Percentiles rank a stretch among this genome's conserved stretches.
phyloP scores from a whole-genome alignment of 2,329 filamentous ascomycete genomes.

The Xylariaceae sp. region DNA sequence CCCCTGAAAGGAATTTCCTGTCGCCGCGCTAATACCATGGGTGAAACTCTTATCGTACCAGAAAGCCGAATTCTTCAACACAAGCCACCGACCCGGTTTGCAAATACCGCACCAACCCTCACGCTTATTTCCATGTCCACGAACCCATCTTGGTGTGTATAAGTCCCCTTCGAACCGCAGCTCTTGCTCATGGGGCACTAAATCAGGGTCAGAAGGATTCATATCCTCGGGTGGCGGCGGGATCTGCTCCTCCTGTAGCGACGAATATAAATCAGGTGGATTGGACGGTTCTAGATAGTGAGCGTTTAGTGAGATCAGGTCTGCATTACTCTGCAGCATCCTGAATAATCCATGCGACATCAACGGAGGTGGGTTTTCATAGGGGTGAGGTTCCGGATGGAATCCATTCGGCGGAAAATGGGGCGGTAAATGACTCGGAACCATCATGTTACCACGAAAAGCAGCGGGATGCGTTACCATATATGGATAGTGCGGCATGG shows the following conservation, averaged over 20 bases:
- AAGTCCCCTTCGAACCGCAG: slow-evolving; percentile 74
- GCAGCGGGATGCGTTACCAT: slow-evolving; percentile 48
- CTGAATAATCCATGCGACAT: slow-evolving; percentile 69
- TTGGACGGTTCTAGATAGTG: slow-evolving; percentile 71
- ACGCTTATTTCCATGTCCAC: slow-evolving; percentile 79
- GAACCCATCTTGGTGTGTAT: slow-evolving; percentile 79
- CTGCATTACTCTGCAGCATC: slow-evolving; percentile 69
- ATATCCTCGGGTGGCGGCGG: slow-evolving; percentile 75
- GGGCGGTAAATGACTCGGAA: slow-evolving; percentile 43
- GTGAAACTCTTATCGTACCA: slow-evolving; percentile 93
- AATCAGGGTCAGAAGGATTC: slow-evolving; percentile 69
- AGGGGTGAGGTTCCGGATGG: slow-evolving; percentile 47
- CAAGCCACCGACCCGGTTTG: slow-evolving; percentile 79
- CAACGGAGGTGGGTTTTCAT: slow-evolving; percentile 55
- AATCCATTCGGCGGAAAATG: slow-evolving; percentile 48
- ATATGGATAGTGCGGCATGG: slow-evolving; percentile 51
- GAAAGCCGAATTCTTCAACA: slow-evolving; percentile 84
- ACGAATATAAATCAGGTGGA: slow-evolving; percentile 71
- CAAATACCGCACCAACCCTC: slow-evolving; percentile 89
- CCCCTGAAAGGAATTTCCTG: slow-evolving; percentile 71
- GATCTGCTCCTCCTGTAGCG: slow-evolving; percentile 66
- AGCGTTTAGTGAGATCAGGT: slow-evolving; percentile 59
- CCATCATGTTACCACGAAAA: slow-evolving; percentile 56
- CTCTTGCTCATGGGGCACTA: slow-evolving; percentile 73
- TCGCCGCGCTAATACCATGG: slow-evolving; percentile 78